Conservation (phyloP, 306 rosid genomes). For the Fragaria ananassa region DNA sequence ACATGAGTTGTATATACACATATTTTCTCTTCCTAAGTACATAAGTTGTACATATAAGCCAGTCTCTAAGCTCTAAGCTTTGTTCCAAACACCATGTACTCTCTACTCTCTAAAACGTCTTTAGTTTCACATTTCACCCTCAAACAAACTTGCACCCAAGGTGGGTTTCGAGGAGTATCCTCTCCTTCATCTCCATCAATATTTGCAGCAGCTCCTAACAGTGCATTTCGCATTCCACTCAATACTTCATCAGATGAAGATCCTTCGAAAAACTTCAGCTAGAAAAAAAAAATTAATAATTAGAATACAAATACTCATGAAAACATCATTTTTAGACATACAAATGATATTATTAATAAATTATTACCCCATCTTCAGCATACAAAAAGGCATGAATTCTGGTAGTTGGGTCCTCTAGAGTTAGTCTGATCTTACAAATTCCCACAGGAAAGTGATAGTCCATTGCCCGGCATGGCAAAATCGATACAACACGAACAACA, state of each 20-base stretch:
- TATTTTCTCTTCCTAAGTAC: neutral
- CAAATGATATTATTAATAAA: neutral
- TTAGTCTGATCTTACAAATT: constrained; percentile 43
- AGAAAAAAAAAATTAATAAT: neutral
- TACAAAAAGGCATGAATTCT: constrained; percentile 60
- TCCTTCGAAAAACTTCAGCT: constrained; percentile 57
- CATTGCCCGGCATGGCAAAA: constrained; percentile 41
- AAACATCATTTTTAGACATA: neutral
- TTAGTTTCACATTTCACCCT: constrained; percentile 35
- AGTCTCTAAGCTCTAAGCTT: neutral
- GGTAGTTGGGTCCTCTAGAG: constrained; percentile 75
- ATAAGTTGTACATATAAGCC: neutral
- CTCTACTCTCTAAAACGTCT: constrained; percentile 32
- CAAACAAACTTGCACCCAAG: constrained; percentile 64
- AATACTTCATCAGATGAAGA: constrained; percentile 24
- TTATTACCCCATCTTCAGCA: constrained; percentile 64
- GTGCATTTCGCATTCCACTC: constrained; percentile 35
- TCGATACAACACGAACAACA: constrained; percentile 54
- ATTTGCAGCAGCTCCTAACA: constrained; percentile 45
- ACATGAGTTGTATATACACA: neutral
- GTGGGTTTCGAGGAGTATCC: constrained; percentile 52
- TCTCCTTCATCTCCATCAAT: constrained; percentile 5
- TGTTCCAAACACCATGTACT: constrained; percentile 47
- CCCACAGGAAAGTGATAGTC: constrained; percentile 32
- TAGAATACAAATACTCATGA: neutral